Evolutionary conservation across 768 basidiomycete species (phyloP).

Genomic region (Candolleomyces aberdarensis): DNA sequence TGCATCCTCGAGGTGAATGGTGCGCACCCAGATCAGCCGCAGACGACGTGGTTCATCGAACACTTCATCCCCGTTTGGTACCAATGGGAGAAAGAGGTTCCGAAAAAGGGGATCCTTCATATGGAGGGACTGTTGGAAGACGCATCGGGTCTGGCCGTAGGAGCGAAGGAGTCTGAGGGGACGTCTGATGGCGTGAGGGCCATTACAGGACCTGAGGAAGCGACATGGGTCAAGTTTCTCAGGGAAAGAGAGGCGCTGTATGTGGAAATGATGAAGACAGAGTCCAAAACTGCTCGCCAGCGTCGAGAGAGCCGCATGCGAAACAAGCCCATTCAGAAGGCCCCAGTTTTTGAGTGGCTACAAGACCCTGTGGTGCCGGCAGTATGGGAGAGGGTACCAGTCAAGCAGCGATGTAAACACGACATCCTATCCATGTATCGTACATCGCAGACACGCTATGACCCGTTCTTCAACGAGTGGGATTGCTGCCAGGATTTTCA

Average conservation of each 20-base stretch:
- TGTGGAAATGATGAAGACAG: neutral
- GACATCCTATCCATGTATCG: neutral
- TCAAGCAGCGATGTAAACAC: neutral
- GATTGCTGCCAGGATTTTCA: neutral
- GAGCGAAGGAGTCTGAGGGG: too few species aligned
- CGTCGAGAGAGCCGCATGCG: neutral
- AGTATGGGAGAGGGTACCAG: neutral
- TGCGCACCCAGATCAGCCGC: neutral
- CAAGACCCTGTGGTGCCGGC: neutral
- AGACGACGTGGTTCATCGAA: neutral
- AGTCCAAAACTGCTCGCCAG: neutral
- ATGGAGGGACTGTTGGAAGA: too few species aligned
- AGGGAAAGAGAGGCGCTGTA: neutral
- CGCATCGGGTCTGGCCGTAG: too few species aligned
- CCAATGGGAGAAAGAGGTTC: neutral
- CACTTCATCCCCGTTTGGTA: neutral
- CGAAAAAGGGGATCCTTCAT: too few species aligned
- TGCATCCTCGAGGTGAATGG: neutral
- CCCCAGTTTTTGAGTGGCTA: neutral
- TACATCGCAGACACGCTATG: neutral
- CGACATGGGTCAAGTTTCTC: neutral
- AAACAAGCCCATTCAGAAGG: neutral
- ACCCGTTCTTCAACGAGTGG: constrained; percentile 2
- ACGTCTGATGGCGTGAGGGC: too few species aligned
- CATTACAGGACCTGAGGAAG: too few species aligned